Percentiles rank a stretch among this genome's conserved stretches.
phyloP scores from a whole-genome alignment of 1,284 basidiomycete genomes.

The Paramarasmius palmivorus region DNA sequence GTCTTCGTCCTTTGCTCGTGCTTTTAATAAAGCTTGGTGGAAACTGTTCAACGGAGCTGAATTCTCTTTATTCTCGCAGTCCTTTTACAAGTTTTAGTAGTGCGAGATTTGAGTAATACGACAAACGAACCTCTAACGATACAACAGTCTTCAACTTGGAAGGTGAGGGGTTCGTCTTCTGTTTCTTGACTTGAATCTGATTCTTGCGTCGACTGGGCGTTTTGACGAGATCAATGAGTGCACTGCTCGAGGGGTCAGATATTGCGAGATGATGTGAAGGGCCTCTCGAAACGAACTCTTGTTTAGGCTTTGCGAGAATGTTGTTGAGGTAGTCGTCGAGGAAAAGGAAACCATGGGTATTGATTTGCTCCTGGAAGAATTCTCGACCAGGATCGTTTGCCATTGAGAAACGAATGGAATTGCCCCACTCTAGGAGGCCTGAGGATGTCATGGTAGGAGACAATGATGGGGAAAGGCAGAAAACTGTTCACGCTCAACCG shows the following conservation, averaged over 20 bases:
- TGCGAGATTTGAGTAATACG: conserved; percentile 5
- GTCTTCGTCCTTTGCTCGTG: conserved; percentile 25
- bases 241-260: conserved; percentile 35
- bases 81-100: too few relatives aligned
- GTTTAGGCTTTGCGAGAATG: conserved; percentile 62
- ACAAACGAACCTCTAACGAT: conserved; percentile 48
- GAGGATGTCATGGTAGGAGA: conserved; percentile 33
- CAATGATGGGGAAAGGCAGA: background rate
- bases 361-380: conserved; percentile 69
- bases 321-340: conserved; percentile 76
- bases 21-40: conserved; percentile 49
- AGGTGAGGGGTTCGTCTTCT: conserved; percentile 28
- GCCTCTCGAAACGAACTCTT: conserved; percentile 51
- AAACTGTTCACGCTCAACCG: too few relatives aligned
- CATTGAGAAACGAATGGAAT: conserved; percentile 66
- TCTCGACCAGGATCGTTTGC: conserved; percentile 69
- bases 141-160: conserved; percentile 46
- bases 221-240: conserved; percentile 79
- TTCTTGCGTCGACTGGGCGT: conserved; percentile 74
- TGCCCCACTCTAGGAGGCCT: conserved; percentile 62
- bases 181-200: conserved; percentile 45
- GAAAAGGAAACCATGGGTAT: conserved; percentile 73
- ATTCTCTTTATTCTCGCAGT: conserved; percentile 41
- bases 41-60: conserved; percentile 46
- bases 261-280: background rate